Conservation (phyloP, 495 filamentous ascomycete species). For the Tuber umbilicatum region DNA sequence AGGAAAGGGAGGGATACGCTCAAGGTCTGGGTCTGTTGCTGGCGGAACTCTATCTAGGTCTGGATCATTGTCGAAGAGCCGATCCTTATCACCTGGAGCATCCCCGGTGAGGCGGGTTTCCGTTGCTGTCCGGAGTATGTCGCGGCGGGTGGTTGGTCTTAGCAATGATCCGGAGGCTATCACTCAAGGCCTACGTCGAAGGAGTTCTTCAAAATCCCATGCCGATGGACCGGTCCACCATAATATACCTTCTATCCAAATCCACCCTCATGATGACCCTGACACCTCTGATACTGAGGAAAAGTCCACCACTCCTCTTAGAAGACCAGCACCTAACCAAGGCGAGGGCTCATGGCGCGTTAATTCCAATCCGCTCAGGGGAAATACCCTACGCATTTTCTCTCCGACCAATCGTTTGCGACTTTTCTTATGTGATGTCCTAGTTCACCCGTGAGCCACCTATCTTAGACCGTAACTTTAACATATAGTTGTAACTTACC, state of each 20-base stretch:
- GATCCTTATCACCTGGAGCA: constrained; percentile 52
- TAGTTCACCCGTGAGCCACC: constrained; percentile 63
- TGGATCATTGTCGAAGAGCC: constrained; percentile 56
- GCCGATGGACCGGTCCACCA: constrained; percentile 42
- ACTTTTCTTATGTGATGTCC: constrained; percentile 68
- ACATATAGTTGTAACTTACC: constrained; percentile 13
- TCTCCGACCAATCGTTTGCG: constrained; percentile 68
- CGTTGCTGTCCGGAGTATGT: constrained; percentile 84
- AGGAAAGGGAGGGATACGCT: constrained; percentile 48
- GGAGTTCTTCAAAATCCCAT: constrained; percentile 50
- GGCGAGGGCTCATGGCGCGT: constrained; percentile 45
- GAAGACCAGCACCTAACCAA: constrained; percentile 29
- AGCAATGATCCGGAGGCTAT: constrained; percentile 74
- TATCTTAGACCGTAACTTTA: background rate
- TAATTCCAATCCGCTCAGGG: constrained; percentile 73
- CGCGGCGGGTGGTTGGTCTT: constrained; percentile 93
- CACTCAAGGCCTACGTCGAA: constrained; percentile 64
- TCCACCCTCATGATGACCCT: constrained; percentile 50
- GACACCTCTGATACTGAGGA: constrained; percentile 50
- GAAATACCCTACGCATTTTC: constrained; percentile 80
- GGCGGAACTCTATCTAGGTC: constrained; percentile 52
- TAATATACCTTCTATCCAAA: constrained; percentile 53
- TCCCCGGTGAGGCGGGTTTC: constrained; percentile 74
- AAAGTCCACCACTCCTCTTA: constrained; percentile 46
- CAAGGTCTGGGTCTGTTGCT: constrained; percentile 46